Percentiles rank a stretch among this genome's conserved stretches.
phyloP scores from a whole-genome alignment of 371 early-diverging fungal species.

The Caulochytrium protostelioides region DNA sequence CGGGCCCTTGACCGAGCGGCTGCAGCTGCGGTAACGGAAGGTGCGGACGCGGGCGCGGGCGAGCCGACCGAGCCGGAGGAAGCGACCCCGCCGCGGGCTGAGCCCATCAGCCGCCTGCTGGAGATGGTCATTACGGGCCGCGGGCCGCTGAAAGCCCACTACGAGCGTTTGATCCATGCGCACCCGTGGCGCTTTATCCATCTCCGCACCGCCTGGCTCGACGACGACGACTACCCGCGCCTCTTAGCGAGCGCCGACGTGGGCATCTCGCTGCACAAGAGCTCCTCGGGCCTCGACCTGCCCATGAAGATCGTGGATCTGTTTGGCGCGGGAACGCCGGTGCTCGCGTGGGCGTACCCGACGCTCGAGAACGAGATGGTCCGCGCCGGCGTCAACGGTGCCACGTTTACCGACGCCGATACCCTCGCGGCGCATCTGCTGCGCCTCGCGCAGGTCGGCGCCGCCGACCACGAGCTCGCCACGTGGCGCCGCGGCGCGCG shows the following conservation, averaged over 20 bases:
- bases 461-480: too few species aligned
- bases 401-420: too few species aligned
- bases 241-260: slow-evolving; percentile 73
- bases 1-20: too few species aligned
- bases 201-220: slow-evolving; percentile 63
- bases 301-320: slow-evolving; percentile 97
- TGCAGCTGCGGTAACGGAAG: too few species aligned
- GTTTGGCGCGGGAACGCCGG: slow-evolving; percentile 88
- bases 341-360: slow-evolving; percentile 50
- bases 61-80: not conserved
- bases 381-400: slow-evolving; percentile 1
- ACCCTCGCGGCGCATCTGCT: too few species aligned
- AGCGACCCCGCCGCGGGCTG: slow-evolving; percentile 30
- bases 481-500: too few species aligned
- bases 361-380: slow-evolving; percentile 20
- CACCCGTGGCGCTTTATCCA: slow-evolving; percentile 30
- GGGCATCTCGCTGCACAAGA: slow-evolving; percentile 75
- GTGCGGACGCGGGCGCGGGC: slow-evolving; percentile 3
- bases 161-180: slow-evolving; percentile 33
- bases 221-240: slow-evolving; percentile 56
- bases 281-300: slow-evolving; percentile 78
- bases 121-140: slow-evolving; percentile 79
- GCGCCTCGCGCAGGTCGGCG: too few species aligned
- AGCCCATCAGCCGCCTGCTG: too few species aligned
- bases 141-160: slow-evolving; percentile 55